Conservation (phyloP, 805 yeast species). For the Starmerella riodocensis region DNA sequence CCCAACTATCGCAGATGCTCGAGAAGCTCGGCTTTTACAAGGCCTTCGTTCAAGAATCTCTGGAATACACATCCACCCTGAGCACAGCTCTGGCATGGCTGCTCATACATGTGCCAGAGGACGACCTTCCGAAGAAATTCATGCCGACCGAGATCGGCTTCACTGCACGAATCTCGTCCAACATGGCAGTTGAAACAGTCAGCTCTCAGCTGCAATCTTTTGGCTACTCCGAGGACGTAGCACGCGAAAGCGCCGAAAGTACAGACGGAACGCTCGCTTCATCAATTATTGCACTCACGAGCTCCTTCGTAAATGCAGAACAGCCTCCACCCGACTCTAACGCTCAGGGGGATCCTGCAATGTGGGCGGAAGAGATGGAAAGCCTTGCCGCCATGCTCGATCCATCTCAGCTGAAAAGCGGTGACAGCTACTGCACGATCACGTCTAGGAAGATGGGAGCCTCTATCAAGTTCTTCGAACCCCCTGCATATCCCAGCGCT, state of each 20-base stretch:
- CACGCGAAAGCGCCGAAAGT: conserved; percentile 36
- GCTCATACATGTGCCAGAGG: conserved; percentile 82
- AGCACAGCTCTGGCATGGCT: conserved; percentile 59
- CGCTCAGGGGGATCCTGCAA: conserved; percentile 16
- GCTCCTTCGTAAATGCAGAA: conserved; percentile 19
- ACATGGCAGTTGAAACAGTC: conserved; percentile 43
- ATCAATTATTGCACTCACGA: conserved; percentile 35
- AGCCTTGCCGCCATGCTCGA: conserved; percentile 50
- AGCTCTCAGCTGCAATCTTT: conserved; percentile 46
- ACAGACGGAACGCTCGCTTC: conserved; percentile 15
- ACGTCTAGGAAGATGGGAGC: conserved; percentile 8
- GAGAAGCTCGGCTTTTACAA: conserved; percentile 50
- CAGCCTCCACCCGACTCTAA: background rate
- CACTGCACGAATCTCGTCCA: conserved; percentile 33
- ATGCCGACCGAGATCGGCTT: conserved; percentile 25
- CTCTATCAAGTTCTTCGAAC: conserved; percentile 30
- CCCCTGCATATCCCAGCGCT: conserved; percentile 46
- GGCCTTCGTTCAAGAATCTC: conserved; percentile 59
- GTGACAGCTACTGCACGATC: conserved; percentile 8
- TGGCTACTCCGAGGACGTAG: conserved; percentile 60
- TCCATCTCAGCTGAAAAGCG: conserved; percentile 24
- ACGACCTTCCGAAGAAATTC: conserved; percentile 57
- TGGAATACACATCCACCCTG: conserved; percentile 38
- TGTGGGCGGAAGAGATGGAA: conserved; percentile 69
- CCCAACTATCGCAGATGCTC: conserved; percentile 26